Base-by-base conservation (phyloP, 306 rosid species). In the Heteromeles arbutifolia region DNA sequence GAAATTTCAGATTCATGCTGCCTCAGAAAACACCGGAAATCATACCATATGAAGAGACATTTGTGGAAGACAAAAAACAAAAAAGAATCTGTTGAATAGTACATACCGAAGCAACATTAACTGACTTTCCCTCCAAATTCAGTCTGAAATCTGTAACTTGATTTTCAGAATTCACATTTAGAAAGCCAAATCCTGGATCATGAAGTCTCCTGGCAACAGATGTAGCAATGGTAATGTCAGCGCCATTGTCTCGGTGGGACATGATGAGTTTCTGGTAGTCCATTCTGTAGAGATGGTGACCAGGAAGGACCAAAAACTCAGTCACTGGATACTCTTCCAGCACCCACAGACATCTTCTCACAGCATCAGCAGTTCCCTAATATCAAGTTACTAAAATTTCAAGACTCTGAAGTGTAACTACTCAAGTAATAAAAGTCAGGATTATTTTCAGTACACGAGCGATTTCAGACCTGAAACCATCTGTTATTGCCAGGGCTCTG, bases 331-430 rank as follows among this genome's bases (percentile, higher is more conserved):
- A 19, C 65, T 84, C 78, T 54, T 81, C 78, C 54, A 81, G 65
- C 25, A 84, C n/a, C 87, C 87, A 78, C 58, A 84, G 25, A 67
- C 85, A 81, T 78, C 77, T 78, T 81, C 87, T 81, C 10, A 84
- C 66, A 21, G 87, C 85, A 81, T 84, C 87, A 2, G 87, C 87
- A 59, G 52, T 65, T 69, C 87, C 87, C 85, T 84, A 41, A 45
- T 48, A 39, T 37, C 77, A 73, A 58, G 77, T 44, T 59, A 24
- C 24, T 8, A 73, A 12, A 58, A 64, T 41, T 54, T 39, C 50
- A 59, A 29, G 57, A 39, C 68, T 25, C 19, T 21, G 26, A 32
- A 58, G 6, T 0, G 18, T 72, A 37, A 13, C 9, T 22, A 12
- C 14, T 25, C 24, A 39, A 24, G 62, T 8, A 41, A 41, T 3